phyloP scores from a whole-genome alignment of 805 yeast genomes.

The Ogataea neopini region DNA sequence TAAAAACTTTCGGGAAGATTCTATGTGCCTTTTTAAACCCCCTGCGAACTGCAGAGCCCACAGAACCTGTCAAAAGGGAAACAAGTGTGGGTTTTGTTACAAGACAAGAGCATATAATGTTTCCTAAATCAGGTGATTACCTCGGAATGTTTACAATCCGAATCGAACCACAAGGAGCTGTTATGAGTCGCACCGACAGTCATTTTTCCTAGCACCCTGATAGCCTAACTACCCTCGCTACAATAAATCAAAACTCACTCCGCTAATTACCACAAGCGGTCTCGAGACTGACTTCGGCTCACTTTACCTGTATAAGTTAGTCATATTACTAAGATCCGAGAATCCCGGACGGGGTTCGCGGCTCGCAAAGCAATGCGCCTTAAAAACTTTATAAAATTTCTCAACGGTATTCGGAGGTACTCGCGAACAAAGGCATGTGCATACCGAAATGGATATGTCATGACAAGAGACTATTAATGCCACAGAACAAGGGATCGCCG shows the following conservation, averaged over 20 bases:
- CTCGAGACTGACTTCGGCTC: too few species aligned
- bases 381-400: not conserved
- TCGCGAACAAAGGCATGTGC: slow-evolving; percentile 6
- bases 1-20: slow-evolving; percentile 15
- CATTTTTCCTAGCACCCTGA: too few species aligned
- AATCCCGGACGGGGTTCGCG: slow-evolving; percentile 6
- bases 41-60: slow-evolving; percentile 4
- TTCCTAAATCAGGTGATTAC: not conserved
- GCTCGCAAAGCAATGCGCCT: not conserved
- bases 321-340: not conserved
- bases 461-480: not conserved
- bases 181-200: too few species aligned
- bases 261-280: too few species aligned
- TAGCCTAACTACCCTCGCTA: too few species aligned
- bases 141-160: slow-evolving; percentile 1
- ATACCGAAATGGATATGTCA: slow-evolving; percentile 5
- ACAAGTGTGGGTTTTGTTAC: slow-evolving; percentile 1
- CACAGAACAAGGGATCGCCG: slow-evolving; percentile 5
- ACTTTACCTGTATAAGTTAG: not conserved
- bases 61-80: slow-evolving; percentile 7
- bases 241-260: too few species aligned
- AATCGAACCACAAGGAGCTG: not conserved
- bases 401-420: slow-evolving; percentile 6
- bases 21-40: slow-evolving; percentile 1
- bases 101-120: not conserved